Conservation (phyloP, 345 rosid species). For the Eucalyptus polyanthemos region DNA sequence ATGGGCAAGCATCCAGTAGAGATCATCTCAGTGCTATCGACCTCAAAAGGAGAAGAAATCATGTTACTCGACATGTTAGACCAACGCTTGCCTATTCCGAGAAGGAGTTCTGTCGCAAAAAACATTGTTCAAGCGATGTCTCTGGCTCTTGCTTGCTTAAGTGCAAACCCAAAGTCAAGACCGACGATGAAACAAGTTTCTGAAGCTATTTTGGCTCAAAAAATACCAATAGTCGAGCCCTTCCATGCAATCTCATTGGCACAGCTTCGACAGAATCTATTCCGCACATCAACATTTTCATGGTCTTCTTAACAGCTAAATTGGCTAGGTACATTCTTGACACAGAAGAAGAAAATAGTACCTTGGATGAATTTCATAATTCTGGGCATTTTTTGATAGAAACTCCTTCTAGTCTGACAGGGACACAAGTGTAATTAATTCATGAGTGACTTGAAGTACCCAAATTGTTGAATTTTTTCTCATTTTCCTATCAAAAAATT, state of each 20-base stretch:
- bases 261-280: not conserved
- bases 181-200: not conserved
- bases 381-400: too few relatives aligned
- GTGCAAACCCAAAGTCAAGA: not conserved
- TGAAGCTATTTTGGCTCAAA: not conserved
- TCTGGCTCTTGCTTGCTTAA: constrained; percentile 6
- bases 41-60: not conserved
- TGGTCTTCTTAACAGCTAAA: not conserved
- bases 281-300: not conserved
- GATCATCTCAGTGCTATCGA: not conserved
- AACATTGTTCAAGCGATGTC: not conserved
- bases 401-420: not conserved
- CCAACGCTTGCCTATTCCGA: not conserved
- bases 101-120: not conserved
- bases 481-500: not conserved
- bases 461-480: too few relatives aligned
- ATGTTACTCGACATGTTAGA: not conserved
- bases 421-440: not conserved
- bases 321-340: not conserved
- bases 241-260: not conserved
- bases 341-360: not conserved
- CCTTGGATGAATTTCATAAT: not conserved
- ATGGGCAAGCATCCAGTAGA: constrained; percentile 8
- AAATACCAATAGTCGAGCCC: not conserved
- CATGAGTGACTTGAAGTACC: not conserved